Base-by-base conservation (phyloP, 164 flowering plant genomes). In the Annona squamosa region DNA sequence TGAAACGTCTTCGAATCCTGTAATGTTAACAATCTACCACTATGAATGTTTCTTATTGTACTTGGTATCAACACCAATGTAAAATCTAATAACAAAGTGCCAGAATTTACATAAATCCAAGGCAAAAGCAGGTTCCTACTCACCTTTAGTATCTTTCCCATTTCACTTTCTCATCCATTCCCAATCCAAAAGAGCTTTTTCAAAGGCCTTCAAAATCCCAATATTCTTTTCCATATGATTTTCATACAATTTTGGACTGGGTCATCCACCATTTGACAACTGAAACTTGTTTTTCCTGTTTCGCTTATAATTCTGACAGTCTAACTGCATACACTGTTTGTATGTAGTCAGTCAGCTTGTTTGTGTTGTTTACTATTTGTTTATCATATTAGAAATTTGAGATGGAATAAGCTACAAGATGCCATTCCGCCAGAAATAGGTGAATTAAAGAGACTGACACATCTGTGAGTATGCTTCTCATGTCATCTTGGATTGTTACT, bases 391-490 rank as follows among this genome's bases (percentile, higher is more conserved):
- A 93, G 98, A 71, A 95, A 95, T 81, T 83, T 95, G 83, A 90
- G 99, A 82, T 95, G 99, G 98, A 95, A 95, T 77, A 93, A 95
- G 77, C 86, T 95, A 56, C 99, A 95, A 87, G 97, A 93, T 78
- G 86, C 74, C 76, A 89, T 95, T 82, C 98, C 99, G 78, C 87
- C 97, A 47, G 98, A 95, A 83, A 90, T 95, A 67, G 99, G 99
- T 73, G 98, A 90, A 84, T 86, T 95, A 52, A 93, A 90, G 86
- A 85, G 84, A 56, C 81, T 95, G 64, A 91, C 96, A 5, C 92
- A 91, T 87, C 88, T 94, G 99, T 94, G 76, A 90, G 98, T 83
- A 63, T 56, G 62, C 70, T 73, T 12, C 43, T 7, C 66, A 13
- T 37, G 19, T 61, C 41, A 47, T 1, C 43, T 52, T 44, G 2